A percentile compares a stretch with the other conserved stretches of the same genome.
phyloP scores from a whole-genome alignment of 2,329 filamentous ascomycete genomes.

The Cladophialophora psammophila region DNA sequence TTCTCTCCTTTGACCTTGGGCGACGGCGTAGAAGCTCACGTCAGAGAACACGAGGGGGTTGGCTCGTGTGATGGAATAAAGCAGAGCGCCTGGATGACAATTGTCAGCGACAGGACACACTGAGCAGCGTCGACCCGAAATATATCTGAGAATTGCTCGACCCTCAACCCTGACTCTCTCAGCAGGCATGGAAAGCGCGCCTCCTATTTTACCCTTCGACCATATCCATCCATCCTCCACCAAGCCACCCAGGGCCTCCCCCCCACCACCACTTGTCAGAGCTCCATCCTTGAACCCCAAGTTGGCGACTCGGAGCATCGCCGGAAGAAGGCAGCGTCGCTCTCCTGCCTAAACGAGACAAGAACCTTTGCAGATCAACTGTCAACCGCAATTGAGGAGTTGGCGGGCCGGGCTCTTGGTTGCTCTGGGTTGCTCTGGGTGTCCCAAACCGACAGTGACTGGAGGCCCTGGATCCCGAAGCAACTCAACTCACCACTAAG shows the following conservation, averaged over 20 bases:
- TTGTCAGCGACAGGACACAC: background rate
- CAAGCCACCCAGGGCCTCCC: background rate
- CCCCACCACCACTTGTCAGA: background rate
- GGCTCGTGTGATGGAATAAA: background rate
- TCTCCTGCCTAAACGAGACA: slow-evolving; percentile 18
- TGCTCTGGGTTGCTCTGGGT: background rate
- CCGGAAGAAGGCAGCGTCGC: slow-evolving; percentile 3
- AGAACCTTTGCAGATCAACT: slow-evolving; percentile 4
- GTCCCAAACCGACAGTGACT: slow-evolving; percentile 1
- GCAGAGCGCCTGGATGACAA: background rate
- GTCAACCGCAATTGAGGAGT: slow-evolving; percentile 4
- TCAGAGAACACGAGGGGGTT: slow-evolving; percentile 1
- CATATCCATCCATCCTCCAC: slow-evolving; percentile 3
- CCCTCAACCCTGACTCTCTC: background rate
- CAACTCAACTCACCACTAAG: slow-evolving; percentile 7
- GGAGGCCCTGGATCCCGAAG: slow-evolving; percentile 14
- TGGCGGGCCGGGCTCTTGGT: background rate
- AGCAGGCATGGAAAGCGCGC: slow-evolving; percentile 7
- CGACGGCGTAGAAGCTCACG: background rate
- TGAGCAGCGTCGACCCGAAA: background rate
- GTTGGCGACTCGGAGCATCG: slow-evolving; percentile 18
- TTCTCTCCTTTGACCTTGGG: background rate
- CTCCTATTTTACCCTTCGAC: slow-evolving; percentile 12
- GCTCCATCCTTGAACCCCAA: slow-evolving; percentile 5
- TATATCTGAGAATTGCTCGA: background rate